phyloP scores from a whole-genome alignment of 108 stramenopile species.

The Cyclostephanos invisitatus region DNA sequence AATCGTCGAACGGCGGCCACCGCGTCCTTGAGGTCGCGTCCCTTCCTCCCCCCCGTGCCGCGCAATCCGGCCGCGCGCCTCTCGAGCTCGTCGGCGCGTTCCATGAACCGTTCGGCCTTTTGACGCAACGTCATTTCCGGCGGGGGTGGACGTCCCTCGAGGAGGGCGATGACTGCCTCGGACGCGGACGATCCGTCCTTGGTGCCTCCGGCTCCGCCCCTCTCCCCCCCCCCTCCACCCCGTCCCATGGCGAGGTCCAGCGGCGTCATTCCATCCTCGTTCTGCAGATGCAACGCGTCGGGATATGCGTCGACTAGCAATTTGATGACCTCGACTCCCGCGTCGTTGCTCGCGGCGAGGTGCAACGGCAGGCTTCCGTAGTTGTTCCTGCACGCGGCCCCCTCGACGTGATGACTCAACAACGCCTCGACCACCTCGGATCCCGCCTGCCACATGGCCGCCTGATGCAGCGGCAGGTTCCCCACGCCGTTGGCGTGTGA shows the following conservation, averaged over 20 bases:
- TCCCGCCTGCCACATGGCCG: conserved; percentile 89
- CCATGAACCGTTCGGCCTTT: conserved; percentile 81
- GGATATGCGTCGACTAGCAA: conserved; percentile 82
- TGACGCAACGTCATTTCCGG: conserved; percentile 79
- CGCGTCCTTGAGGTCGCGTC: conserved; percentile 71
- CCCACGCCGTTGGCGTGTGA: conserved; percentile 80
- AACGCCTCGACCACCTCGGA: conserved; percentile 77
- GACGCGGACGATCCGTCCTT: conserved; percentile 33
- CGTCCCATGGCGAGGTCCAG: conserved; percentile 75
- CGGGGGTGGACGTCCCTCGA: conserved; percentile 87
- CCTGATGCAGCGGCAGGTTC: conserved; percentile 87
- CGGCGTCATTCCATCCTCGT: conserved; percentile 92
- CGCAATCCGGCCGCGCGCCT: conserved; percentile 58
- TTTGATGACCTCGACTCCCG: conserved; percentile 73
- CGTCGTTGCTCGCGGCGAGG: conserved; percentile 87
- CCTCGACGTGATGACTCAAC: conserved; percentile 73
- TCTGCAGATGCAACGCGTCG: conserved; percentile 85
- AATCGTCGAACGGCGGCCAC: conserved; percentile 76
- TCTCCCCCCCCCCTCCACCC: conserved; percentile 38
- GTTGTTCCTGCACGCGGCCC: conserved; percentile 82
- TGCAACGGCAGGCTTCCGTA: conserved; percentile 85
- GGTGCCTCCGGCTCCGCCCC: not conserved
- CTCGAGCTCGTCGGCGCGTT: conserved; percentile 78
- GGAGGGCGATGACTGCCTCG: conserved; percentile 79
- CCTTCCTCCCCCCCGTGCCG: conserved; percentile 62